phyloP scores from a whole-genome alignment of 345 rosid species.

The Populus simonii region DNA sequence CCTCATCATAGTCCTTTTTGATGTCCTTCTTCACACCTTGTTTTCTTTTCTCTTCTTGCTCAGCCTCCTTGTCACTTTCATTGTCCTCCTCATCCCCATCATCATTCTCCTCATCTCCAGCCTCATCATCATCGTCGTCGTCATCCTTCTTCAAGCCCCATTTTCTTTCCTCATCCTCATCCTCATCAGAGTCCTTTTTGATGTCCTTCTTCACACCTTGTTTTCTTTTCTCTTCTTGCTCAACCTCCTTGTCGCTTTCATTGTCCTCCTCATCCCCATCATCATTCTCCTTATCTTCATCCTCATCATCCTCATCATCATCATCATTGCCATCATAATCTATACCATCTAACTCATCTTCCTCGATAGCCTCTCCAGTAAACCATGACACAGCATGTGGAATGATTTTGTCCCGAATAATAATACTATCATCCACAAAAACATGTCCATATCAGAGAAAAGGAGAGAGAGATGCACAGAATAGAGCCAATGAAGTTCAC shows the following conservation, averaged over 20 bases:
- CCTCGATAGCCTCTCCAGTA: conserved; percentile 24
- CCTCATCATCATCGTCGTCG: conserved; percentile 4
- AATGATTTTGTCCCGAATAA: conserved; percentile 24
- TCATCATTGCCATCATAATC: conserved; percentile 6
- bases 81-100: not conserved
- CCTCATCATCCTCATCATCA: not conserved
- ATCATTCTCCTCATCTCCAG: not conserved
- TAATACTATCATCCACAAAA: conserved; percentile 6
- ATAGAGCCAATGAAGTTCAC: not conserved
- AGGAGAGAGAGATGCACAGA: not conserved
- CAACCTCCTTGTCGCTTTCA: conserved; percentile 1
- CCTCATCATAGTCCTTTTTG: too few species aligned
- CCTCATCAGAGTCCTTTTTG: too few species aligned
- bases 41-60: not conserved
- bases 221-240: not conserved
- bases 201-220: conserved; percentile 5
- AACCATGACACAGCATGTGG: conserved; percentile 28
- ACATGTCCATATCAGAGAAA: not conserved
- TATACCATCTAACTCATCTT: conserved; percentile 1
- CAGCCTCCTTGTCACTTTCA: not conserved
- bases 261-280: not conserved
- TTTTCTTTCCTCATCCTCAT: too few species aligned
- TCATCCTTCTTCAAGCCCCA: too few species aligned
- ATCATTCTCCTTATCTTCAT: not conserved
- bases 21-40: conserved; percentile 5